These are phyloP conservation scores for Aspergillus uvarum DNA, from an alignment of 2,329 filamentous ascomycete genomes.

Conservation along the genomic window DNA sequence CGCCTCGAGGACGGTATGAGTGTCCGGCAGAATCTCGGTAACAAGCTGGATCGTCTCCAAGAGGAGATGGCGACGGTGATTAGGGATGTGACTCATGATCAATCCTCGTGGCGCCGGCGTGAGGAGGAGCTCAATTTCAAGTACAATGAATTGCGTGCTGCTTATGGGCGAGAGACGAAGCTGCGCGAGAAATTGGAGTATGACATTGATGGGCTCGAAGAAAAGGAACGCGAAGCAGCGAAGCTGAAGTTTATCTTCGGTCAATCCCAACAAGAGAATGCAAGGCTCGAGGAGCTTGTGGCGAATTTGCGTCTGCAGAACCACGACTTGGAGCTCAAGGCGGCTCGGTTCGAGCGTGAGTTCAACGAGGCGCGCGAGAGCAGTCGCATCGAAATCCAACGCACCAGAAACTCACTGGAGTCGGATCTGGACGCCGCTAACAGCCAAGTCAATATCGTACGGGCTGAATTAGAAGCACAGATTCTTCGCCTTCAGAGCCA, in stretches of 20 bases:
- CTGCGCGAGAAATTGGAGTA: conserved; percentile 60
- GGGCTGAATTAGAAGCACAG: conserved; percentile 78
- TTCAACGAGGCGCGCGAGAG: conserved; percentile 80
- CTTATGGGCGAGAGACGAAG: conserved; percentile 68
- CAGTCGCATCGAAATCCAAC: conserved; percentile 75
- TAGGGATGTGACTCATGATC: conserved; percentile 78
- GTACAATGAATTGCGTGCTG: conserved; percentile 55
- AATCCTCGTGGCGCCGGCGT: conserved; percentile 70
- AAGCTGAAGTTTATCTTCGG: conserved; percentile 79
- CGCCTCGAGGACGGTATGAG: conserved; percentile 85
- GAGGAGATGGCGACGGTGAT: conserved; percentile 80
- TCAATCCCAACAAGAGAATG: conserved; percentile 57
- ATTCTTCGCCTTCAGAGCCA: conserved; percentile 70
- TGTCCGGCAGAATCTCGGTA: conserved; percentile 78
- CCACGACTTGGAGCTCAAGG: conserved; percentile 68
- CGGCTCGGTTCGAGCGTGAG: conserved; percentile 72
- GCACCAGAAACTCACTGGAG: conserved; percentile 75
- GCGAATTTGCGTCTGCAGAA: conserved; percentile 55
- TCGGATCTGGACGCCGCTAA: conserved; percentile 80
- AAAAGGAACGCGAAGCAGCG: conserved; percentile 72
- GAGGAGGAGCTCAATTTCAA: conserved; percentile 58
- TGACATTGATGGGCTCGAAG: conserved; percentile 61
- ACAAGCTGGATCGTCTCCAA: conserved; percentile 81
- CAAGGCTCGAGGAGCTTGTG: conserved; percentile 62
- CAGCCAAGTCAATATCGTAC: conserved; percentile 78